phyloP scores from a whole-genome alignment of 441 rosid genomes.

The Jatropha multifida region DNA sequence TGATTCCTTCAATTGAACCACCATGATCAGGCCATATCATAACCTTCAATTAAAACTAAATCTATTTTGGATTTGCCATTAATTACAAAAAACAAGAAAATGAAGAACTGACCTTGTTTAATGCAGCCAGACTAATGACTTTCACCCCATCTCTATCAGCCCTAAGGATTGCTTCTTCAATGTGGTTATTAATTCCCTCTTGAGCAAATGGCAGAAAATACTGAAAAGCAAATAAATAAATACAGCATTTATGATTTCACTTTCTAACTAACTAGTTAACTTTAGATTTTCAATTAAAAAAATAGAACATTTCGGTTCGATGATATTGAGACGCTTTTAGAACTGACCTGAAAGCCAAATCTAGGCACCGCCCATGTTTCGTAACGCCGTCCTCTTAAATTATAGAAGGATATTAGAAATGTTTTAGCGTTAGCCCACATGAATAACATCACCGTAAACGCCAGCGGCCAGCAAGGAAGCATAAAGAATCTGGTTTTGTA shows the following conservation, averaged over 20 bases:
- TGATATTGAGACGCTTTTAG: neutral
- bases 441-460: conserved; percentile 47
- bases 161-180: conserved; percentile 74
- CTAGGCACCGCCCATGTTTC: conserved; percentile 89
- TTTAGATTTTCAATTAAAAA: no score
- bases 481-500: conserved; percentile 39
- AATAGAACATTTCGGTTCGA: no score
- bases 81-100: neutral
- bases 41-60: neutral
- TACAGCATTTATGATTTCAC: no score
- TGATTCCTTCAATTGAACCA: conserved; percentile 32
- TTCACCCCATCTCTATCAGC: conserved; percentile 84
- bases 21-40: neutral
- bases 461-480: conserved; percentile 48
- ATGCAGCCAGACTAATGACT: conserved; percentile 96
- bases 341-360: conserved; percentile 73
- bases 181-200: conserved; percentile 75
- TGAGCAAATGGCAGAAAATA: conserved; percentile 93
- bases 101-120: conserved; percentile 66
- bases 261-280: no score
- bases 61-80: neutral
- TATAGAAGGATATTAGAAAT: conserved; percentile 56
- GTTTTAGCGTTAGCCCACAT: conserved; percentile 83
- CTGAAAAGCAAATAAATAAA: conserved; percentile 35
- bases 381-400: conserved; percentile 60